Conservation (phyloP, 225 moss, liverwort and hornwort genomes). For the Straminergon stramineum region DNA sequence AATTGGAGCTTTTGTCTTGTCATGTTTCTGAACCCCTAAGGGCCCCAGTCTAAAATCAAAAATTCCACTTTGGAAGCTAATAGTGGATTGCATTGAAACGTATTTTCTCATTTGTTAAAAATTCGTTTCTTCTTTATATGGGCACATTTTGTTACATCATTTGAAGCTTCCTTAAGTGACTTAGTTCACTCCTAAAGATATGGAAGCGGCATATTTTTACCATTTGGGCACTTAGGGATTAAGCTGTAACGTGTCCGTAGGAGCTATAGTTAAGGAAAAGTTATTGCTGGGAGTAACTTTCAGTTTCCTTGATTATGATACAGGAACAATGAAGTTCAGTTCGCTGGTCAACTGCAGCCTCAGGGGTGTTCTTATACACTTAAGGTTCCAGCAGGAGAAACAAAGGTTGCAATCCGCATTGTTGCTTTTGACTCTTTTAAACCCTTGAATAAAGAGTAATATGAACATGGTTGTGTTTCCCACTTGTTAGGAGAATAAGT, state of each 20-base stretch:
- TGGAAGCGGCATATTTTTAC: neutral
- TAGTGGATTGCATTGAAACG: neutral
- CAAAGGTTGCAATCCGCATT: conserved; percentile 18
- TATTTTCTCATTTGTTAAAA: neutral
- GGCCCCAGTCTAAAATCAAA: neutral
- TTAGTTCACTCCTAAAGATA: neutral
- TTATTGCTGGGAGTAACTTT: neutral
- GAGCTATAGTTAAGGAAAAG: neutral
- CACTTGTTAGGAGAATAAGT: neutral
- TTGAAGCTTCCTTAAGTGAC: neutral
- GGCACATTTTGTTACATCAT: neutral
- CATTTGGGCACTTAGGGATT: neutral
- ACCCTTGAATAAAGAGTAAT: neutral
- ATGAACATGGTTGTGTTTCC: neutral
- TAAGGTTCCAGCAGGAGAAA: conserved; percentile 38
- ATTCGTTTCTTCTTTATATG: neutral
- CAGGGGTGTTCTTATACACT: conserved; percentile 60
- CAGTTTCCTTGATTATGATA: neutral
- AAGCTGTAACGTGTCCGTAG: neutral
- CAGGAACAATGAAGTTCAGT: conserved; percentile 87
- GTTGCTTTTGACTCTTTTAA: neutral
- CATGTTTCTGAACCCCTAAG: neutral
- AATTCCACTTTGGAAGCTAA: neutral
- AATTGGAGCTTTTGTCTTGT: neutral
- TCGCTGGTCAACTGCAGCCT: conserved; percentile 56